Conservation (phyloP, 139 green algal species). For the Chlamydomonas sp. region DNA sequence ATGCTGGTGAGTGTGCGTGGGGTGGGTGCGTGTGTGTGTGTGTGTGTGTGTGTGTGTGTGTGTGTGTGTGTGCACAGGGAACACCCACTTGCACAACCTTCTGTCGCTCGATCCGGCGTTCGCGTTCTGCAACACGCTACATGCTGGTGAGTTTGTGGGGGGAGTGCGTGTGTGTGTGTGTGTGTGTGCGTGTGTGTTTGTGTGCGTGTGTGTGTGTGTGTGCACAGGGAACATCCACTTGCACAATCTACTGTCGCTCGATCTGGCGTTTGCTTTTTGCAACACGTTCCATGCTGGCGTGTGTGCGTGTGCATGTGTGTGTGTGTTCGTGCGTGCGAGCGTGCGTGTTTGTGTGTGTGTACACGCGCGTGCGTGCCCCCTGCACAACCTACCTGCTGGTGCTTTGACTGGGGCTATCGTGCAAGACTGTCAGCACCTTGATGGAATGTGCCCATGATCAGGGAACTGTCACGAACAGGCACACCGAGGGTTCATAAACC, state of each 20-base stretch:
- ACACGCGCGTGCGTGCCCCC: conserved; percentile 57
- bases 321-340: neutral
- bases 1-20: conserved; percentile 33
- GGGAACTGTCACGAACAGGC: too few relatives aligned
- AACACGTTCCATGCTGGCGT: conserved; percentile 47
- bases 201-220: neutral
- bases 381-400: conserved; percentile 50
- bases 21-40: neutral
- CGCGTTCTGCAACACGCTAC: conserved; percentile 46
- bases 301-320: conserved; percentile 6
- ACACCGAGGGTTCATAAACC: too few relatives aligned
- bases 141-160: conserved; percentile 33
- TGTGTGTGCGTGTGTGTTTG: neutral
- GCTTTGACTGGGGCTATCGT: too few relatives aligned
- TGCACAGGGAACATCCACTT: conserved; percentile 64
- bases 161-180: neutral
- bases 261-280: conserved; percentile 44
- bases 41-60: neutral
- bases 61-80: conserved; percentile 40
- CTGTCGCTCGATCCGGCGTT: conserved; percentile 43
- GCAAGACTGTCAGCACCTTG: too few relatives aligned
- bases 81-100: conserved; percentile 67
- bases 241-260: conserved; percentile 54
- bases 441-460: too few relatives aligned
- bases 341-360: neutral